Evolutionary conservation across 2,329 filamentous ascomycete species (phyloP), one percentile per base, ranked within the genome.

Genomic region (Botrytis hyacinthi): DNA sequence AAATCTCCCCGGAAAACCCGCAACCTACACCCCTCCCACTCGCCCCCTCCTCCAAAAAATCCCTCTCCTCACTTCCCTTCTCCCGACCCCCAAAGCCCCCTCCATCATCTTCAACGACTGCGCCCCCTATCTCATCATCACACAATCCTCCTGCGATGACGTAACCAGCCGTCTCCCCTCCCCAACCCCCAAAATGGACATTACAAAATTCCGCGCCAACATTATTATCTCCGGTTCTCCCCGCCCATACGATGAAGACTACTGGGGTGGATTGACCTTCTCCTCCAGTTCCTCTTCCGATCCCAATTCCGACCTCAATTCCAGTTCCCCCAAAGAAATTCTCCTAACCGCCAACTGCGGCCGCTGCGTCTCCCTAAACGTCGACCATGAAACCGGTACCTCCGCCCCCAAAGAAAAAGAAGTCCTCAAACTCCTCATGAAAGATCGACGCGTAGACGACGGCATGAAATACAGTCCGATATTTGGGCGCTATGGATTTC

Each of bases 51-150:
- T 80, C 35, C 71, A 73, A 65, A 70, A 74, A 1, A 35, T 80
- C 12, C 77, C 77, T n/a, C 10, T 79, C 22, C 42, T 75, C 65
- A 75, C 77, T 32, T 73, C 67, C 51, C 78, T 8, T 59, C 60
- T 1, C 76, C 75, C 67, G 59, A 74, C 2, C 60, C 80, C 37
- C 70, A 71, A 67, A 70, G 73, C 1, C 26, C 79, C 20, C 77
- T 76, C 29, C 73, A 66, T 95, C 61, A 89, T 88, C 3, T 96
- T 95, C 82, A 88, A 90, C 57, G 93, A 96, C 81, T 88, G 88
- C 76, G 92, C 93, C 1, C 91, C 93, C 0, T 92, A 92, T 80
- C 87, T 97, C 22, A 82, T 97, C 37, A 86, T 91, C 8, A 93
- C 90, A 0, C 86, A 90, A 74, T 87, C 89, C 3, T 96, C 92